Evolutionary conservation across 163 green algal species (phyloP).

Genomic region (Scenedesmus sp.): DNA sequence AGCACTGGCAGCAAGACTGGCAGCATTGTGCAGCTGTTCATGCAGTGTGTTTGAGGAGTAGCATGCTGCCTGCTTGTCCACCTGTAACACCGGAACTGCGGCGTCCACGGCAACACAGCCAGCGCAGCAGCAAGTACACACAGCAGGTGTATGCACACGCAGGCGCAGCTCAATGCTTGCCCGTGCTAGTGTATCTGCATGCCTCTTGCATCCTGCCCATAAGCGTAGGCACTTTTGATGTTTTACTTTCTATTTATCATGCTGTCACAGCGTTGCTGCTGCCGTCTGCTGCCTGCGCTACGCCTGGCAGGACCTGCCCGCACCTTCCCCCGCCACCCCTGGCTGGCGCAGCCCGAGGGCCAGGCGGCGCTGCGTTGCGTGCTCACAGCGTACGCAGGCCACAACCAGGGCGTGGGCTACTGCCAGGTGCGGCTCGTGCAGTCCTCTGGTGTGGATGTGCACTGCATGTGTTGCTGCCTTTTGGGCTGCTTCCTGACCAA

Average conservation of each 20-base stretch:
- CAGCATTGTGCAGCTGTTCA: background rate
- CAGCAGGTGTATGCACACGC: background rate
- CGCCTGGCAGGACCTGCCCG: slow-evolving; percentile 81
- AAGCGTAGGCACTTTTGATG: too few relatives aligned
- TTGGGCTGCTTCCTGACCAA: too few relatives aligned
- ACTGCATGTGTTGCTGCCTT: too few relatives aligned
- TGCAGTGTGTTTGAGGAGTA: too few relatives aligned
- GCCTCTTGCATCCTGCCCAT: too few relatives aligned
- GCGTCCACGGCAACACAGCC: background rate
- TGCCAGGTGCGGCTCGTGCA: slow-evolving; percentile 77
- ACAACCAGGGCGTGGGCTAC: slow-evolving; percentile 88
- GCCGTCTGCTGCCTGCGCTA: background rate
- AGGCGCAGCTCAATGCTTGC: background rate
- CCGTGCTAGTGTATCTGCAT: background rate
- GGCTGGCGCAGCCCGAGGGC: slow-evolving; percentile 72
- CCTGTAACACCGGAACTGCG: background rate
- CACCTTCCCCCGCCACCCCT: slow-evolving; percentile 84
- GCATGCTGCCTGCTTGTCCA: too few relatives aligned
- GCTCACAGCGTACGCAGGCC: slow-evolving; percentile 79
- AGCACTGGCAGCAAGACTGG: background rate
- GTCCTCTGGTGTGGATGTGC: background rate
- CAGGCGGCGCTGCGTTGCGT: slow-evolving; percentile 76
- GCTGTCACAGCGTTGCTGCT: background rate
- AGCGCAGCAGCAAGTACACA: background rate
- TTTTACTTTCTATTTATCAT: background rate